A percentile compares a stretch with the other conserved stretches of the same genome.
Evolutionary conservation across 73 alveolate species (phyloP).

Genomic region (Symbiodinium natans): DNA sequence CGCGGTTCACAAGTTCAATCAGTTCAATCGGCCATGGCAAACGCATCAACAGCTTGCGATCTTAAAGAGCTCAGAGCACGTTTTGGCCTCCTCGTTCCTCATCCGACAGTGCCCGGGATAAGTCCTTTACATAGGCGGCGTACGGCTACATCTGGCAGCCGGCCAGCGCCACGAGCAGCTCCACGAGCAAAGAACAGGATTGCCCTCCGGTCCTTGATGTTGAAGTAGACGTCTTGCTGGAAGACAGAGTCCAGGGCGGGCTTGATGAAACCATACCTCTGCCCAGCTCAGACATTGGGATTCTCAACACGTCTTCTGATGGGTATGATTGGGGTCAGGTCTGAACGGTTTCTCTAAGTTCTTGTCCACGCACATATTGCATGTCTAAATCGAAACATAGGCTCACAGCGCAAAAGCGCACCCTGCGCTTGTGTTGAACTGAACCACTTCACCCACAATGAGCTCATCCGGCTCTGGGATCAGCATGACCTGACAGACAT

Average conservation of each 20-base stretch:
- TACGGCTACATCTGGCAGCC: neutral
- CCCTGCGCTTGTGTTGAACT: slow-evolving; percentile 87
- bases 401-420: too few species aligned
- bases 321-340: too few species aligned
- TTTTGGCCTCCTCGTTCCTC: slow-evolving; percentile 2
- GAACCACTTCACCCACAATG: slow-evolving; percentile 59
- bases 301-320: too few species aligned
- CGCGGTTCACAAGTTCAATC: too few species aligned
- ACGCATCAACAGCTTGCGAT: too few species aligned
- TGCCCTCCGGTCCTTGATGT: slow-evolving; percentile 43
- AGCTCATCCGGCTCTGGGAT: slow-evolving; percentile 69
- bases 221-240: slow-evolving; percentile 85
- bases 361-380: too few species aligned
- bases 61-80: too few species aligned
- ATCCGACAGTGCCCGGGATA: neutral
- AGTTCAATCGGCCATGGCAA: too few species aligned
- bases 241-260: slow-evolving; percentile 46
- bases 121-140: neutral
- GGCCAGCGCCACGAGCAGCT: neutral
- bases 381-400: too few species aligned
- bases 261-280: slow-evolving; percentile 59
- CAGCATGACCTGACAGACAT: slow-evolving; percentile 42
- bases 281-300: too few species aligned
- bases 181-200: too few species aligned
- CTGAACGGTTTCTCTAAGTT: too few species aligned